phyloP scores from a whole-genome alignment of 1,284 basidiomycete genomes.

The Ustilago cynodontis region DNA sequence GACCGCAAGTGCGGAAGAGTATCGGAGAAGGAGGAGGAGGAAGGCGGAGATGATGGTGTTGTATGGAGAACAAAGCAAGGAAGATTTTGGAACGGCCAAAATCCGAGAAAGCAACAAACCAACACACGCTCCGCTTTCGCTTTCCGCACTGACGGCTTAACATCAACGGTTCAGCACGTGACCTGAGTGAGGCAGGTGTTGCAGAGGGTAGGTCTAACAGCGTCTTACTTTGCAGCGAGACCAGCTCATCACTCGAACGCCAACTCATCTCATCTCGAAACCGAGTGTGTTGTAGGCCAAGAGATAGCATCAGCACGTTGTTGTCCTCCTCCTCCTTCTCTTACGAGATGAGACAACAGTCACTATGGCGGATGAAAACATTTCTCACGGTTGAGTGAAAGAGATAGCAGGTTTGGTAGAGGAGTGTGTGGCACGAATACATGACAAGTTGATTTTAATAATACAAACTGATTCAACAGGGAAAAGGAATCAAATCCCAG shows the following conservation, averaged over 20 bases:
- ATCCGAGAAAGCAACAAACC: conserved; percentile 1
- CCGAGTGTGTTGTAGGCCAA: too few relatives aligned
- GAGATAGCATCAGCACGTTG: too few relatives aligned
- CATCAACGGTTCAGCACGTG: neutral
- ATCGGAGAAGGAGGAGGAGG: neutral
- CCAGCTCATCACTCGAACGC: too few relatives aligned
- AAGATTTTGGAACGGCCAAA: neutral
- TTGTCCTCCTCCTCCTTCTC: too few relatives aligned
- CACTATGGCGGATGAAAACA: too few relatives aligned
- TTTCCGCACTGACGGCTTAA: neutral
- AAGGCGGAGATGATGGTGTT: conserved; percentile 1
- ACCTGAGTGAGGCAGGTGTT: neutral
- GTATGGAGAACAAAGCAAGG: neutral
- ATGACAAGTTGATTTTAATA: too few relatives aligned
- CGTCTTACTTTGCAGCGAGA: too few relatives aligned
- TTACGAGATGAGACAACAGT: too few relatives aligned
- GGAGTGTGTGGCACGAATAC: too few relatives aligned
- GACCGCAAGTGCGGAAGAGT: neutral
- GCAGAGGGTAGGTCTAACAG: too few relatives aligned
- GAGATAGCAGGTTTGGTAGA: neutral
- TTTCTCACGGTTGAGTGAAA: neutral
- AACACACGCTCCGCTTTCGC: conserved; percentile 1
- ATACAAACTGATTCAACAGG: neutral
- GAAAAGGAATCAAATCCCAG: too few relatives aligned
- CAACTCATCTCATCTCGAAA: too few relatives aligned